These are phyloP conservation scores for Fusarium udum DNA, from an alignment of 2,329 filamentous ascomycete genomes.

Conservation along the genomic window DNA sequence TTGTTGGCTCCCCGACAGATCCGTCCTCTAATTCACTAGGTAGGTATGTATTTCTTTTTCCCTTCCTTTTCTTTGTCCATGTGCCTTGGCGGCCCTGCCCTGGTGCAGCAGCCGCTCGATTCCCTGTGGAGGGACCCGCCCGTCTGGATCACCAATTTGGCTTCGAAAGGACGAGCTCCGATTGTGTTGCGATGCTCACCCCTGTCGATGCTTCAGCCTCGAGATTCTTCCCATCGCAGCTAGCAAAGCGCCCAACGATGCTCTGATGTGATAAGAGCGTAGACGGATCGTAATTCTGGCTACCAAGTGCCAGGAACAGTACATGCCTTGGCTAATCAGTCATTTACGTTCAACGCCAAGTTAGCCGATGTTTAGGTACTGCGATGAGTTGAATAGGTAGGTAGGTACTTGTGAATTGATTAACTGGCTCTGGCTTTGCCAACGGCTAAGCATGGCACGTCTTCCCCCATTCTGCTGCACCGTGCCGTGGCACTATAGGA, in stretches of 20 bases:
- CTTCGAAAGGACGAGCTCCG: conserved; percentile 13
- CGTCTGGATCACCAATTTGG: conserved; percentile 36
- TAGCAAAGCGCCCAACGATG: conserved; percentile 18
- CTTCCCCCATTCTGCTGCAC: conserved; percentile 7
- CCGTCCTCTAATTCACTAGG: not conserved
- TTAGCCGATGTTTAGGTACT: not conserved
- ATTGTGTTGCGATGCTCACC: conserved; percentile 29
- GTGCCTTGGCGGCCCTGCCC: conserved; percentile 18
- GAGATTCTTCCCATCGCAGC: conserved; percentile 22
- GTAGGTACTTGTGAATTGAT: not conserved
- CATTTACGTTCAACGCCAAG: not conserved
- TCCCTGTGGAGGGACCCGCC: conserved; percentile 29
- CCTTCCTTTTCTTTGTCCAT: not conserved
- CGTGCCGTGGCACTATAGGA: conserved; percentile 16
- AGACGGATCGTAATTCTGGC: conserved; percentile 4
- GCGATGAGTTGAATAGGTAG: not conserved
- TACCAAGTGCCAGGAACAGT: not conserved
- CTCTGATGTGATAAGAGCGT: conserved; percentile 10
- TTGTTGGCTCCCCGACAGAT: conserved; percentile 13
- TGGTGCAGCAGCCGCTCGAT: conserved; percentile 22
- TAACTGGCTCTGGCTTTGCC: conserved; percentile 1
- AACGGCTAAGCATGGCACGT: conserved; percentile 17
- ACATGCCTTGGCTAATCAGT: not conserved
- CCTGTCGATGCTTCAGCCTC: conserved; percentile 20
- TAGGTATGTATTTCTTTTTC: not conserved